Evolutionary conservation across 2,329 filamentous ascomycete genomes (phyloP).

Genomic region (Mycosphaerella sp.): DNA sequence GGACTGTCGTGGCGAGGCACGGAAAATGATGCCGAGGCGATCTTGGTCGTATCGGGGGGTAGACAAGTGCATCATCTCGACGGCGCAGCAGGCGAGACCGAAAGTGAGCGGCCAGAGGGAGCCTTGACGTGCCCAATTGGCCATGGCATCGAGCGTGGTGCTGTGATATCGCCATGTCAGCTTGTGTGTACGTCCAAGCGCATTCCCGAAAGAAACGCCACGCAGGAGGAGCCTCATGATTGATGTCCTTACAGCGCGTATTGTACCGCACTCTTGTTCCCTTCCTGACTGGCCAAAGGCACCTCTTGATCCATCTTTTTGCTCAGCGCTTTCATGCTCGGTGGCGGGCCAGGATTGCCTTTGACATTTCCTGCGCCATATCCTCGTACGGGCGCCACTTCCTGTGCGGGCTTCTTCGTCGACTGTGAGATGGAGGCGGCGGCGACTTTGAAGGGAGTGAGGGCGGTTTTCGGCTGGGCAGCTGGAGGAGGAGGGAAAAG

Average conservation of each 20-base stretch:
- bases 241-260: conserved; percentile 67
- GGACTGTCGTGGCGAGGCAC: conserved; percentile 77
- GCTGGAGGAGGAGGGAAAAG: background rate
- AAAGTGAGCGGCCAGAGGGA: conserved; percentile 89
- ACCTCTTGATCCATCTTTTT: conserved; percentile 59
- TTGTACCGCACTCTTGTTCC: conserved; percentile 73
- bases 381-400: conserved; percentile 33
- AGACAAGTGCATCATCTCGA: conserved; percentile 91
- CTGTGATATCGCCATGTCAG: conserved; percentile 39
- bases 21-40: conserved; percentile 82
- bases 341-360: conserved; percentile 49
- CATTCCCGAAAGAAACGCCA: background rate
- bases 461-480: conserved; percentile 61
- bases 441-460: conserved; percentile 58
- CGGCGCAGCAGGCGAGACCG: conserved; percentile 78
- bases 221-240: background rate
- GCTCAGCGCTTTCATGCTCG: conserved; percentile 44
- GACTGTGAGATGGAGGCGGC: conserved; percentile 61
- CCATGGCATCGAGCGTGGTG: conserved; percentile 68
- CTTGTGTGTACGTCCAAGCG: background rate
- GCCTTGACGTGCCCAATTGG: conserved; percentile 78
- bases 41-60: conserved; percentile 86
- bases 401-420: conserved; percentile 56
- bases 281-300: conserved; percentile 68
- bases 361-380: conserved; percentile 38